A percentile compares a stretch with the other conserved stretches of the same genome.
Evolutionary conservation across 2,329 filamentous ascomycete genomes (phyloP).

Genomic region (Massarina eburnea): DNA sequence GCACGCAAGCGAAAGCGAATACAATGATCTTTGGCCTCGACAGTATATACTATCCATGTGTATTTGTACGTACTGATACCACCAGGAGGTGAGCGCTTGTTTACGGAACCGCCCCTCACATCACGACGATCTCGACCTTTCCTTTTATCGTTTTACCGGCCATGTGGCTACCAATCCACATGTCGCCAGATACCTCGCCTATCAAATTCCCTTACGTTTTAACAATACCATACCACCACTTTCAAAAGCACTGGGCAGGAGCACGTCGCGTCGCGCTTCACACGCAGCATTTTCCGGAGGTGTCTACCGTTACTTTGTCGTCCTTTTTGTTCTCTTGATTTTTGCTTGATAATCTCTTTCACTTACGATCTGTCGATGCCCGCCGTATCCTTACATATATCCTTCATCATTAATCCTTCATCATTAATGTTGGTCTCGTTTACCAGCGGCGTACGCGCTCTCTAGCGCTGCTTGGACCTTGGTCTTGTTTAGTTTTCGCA

Average conservation of each 20-base stretch:
- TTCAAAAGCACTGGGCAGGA: neutral
- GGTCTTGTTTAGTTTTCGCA: neutral
- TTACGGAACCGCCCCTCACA: neutral
- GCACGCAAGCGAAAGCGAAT: conserved; percentile 63
- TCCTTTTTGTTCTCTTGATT: neutral
- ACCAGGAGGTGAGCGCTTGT: neutral
- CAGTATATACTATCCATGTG: conserved; percentile 13
- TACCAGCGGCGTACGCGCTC: conserved; percentile 11
- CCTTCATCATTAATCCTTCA: neutral
- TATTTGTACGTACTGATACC: conserved; percentile 17
- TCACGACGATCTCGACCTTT: neutral
- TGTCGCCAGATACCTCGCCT: neutral
- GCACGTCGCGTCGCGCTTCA: neutral
- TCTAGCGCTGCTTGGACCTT: conserved; percentile 9
- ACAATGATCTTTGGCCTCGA: conserved; percentile 19
- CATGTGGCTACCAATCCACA: neutral
- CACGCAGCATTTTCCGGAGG: neutral
- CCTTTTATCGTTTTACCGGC: neutral
- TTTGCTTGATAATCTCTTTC: neutral
- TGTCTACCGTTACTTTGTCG: neutral
- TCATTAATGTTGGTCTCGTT: neutral
- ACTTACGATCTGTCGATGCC: conserved; percentile 1
- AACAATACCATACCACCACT: neutral
- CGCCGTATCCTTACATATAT: neutral
- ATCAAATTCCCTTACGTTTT: no score